A percentile compares a stretch with the other conserved stretches of the same genome.
Evolutionary conservation across 768 basidiomycete genomes (phyloP).

Genomic region (Flagelloscypha sp.): DNA sequence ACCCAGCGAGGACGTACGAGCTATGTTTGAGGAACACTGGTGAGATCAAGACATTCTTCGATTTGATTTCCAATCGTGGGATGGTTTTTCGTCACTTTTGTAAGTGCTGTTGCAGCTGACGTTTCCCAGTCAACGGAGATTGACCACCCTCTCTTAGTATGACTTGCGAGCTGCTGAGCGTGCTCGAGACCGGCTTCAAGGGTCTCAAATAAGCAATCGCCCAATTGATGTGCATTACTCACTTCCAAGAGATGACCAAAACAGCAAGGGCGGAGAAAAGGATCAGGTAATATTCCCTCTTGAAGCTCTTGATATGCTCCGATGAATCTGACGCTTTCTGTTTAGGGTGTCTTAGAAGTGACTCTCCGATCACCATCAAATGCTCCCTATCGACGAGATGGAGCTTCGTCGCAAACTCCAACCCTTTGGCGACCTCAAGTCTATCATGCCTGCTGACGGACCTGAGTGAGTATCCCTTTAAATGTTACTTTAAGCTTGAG

Average conservation of each 20-base stretch:
- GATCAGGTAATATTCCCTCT: slow-evolving; percentile 58
- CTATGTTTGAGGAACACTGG: slow-evolving; percentile 88
- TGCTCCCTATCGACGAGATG: slow-evolving; percentile 68
- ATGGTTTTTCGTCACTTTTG: slow-evolving; percentile 99
- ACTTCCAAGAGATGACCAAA: slow-evolving; percentile 80
- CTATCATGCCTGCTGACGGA: slow-evolving; percentile 56
- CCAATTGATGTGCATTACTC: slow-evolving; percentile 99
- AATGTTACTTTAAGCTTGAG: neutral
- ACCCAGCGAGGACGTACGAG: slow-evolving; percentile 75
- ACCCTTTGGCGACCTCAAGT: slow-evolving; percentile 86
- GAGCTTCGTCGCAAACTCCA: slow-evolving; percentile 84
- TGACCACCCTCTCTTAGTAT: slow-evolving; percentile 61
- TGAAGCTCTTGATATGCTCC: neutral
- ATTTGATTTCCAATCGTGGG: slow-evolving; percentile 88
- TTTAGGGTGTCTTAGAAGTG: slow-evolving; percentile 82
- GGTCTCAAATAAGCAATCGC: slow-evolving; percentile 77
- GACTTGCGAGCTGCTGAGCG: slow-evolving; percentile 90
- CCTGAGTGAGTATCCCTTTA: slow-evolving; percentile 44
- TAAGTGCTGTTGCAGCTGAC: slow-evolving; percentile 56
- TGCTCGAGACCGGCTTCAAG: slow-evolving; percentile 86
- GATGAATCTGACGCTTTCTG: too few relatives aligned
- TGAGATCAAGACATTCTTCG: slow-evolving; percentile 95
- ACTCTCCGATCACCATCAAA: slow-evolving; percentile 62
- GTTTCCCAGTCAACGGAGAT: too few relatives aligned
- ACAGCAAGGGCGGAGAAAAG: slow-evolving; percentile 65